phyloP scores from a whole-genome alignment of 176 grass and related monocot genomes.

The Cenchrus fungigraminus region DNA sequence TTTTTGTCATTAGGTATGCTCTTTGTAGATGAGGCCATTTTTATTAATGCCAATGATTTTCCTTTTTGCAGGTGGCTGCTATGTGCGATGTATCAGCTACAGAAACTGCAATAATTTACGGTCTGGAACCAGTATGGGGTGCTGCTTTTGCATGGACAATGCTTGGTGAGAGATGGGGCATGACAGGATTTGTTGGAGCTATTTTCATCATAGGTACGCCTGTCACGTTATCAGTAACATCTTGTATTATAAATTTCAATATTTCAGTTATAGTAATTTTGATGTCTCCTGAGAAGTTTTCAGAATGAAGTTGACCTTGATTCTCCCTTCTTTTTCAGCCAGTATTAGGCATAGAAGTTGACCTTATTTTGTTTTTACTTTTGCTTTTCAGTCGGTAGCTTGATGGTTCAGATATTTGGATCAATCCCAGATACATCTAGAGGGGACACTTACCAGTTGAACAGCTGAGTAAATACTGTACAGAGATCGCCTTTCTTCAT shows the following conservation, averaged over 20 bases:
- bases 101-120: constrained; percentile 72
- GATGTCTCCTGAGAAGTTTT: background rate
- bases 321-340: constrained; percentile 5
- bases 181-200: constrained; percentile 52
- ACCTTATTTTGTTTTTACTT: background rate
- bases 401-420: constrained; percentile 60
- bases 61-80: constrained; percentile 49
- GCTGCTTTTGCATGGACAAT: constrained; percentile 59
- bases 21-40: background rate
- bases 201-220: constrained; percentile 52
- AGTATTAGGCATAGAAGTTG: constrained; percentile 13
- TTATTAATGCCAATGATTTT: background rate
- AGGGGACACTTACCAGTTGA: constrained; percentile 39
- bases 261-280: background rate
- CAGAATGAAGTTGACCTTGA: constrained; percentile 21
- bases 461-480: constrained; percentile 25
- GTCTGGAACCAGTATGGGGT: constrained; percentile 63
- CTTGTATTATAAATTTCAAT: background rate
- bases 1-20: background rate
- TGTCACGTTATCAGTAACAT: background rate
- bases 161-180: constrained; percentile 57
- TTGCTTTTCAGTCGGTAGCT: constrained; percentile 48
- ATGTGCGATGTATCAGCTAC: constrained; percentile 64
- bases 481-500: background rate
- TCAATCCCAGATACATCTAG: constrained; percentile 34